phyloP scores from a whole-genome alignment of 2,329 filamentous ascomycete species.

The Ophiosphaerella narmari region DNA sequence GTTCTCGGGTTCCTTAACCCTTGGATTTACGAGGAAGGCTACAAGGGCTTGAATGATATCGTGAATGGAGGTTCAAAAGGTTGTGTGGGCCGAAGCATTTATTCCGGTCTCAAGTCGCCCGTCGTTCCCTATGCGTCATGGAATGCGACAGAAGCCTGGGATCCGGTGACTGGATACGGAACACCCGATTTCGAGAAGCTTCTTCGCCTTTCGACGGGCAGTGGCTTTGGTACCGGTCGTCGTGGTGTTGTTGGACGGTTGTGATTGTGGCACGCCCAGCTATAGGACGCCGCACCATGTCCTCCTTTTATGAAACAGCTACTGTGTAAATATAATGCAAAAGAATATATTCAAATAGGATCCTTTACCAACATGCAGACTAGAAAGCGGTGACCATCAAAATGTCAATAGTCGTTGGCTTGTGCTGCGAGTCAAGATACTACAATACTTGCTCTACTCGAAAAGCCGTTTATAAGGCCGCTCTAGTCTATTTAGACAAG shows the following conservation, averaged over 20 bases:
- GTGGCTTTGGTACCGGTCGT: constrained; percentile 18
- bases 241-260: constrained; percentile 11
- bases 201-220: constrained; percentile 28
- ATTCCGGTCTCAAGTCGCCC: constrained; percentile 44
- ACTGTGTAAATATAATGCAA: no score
- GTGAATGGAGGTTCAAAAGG: constrained; percentile 53
- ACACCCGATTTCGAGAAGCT: constrained; percentile 45
- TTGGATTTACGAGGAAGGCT: constrained; percentile 50
- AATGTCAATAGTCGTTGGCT: no score
- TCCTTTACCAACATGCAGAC: no score
- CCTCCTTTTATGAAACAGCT: no score
- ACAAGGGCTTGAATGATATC: constrained; percentile 55
- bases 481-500: no score
- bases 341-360: no score
- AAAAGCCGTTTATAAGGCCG: no score
- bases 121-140: constrained; percentile 54
- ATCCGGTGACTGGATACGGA: constrained; percentile 54
- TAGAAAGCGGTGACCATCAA: no score
- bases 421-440: no score
- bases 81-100: constrained; percentile 48
- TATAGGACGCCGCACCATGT: no score
- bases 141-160: constrained; percentile 58
- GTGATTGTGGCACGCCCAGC: background rate
- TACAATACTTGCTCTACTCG: no score
- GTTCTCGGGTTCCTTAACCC: constrained; percentile 48